phyloP scores from a whole-genome alignment of 306 rosid genomes.

The Medicago lupulina region DNA sequence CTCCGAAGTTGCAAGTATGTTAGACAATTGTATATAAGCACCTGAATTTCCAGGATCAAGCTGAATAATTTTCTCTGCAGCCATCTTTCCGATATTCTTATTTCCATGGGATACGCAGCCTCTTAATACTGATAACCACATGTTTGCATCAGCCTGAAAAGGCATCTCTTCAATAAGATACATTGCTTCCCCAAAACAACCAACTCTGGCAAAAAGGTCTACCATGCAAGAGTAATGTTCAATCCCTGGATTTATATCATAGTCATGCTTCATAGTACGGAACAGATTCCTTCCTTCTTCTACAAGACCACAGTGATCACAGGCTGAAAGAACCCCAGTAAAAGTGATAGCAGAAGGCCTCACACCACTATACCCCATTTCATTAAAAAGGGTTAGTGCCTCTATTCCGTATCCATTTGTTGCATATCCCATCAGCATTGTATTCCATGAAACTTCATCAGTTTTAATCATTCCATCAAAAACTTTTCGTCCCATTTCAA shows the following conservation, averaged over 20 bases:
- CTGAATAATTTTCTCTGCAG: constrained; percentile 62
- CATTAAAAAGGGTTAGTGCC: constrained; percentile 62
- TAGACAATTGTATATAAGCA: constrained; percentile 77
- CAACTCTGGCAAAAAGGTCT: constrained; percentile 73
- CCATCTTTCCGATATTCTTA: constrained; percentile 60
- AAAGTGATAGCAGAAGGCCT: constrained; percentile 69
- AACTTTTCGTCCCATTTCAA: constrained; percentile 55
- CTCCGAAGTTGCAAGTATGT: constrained; percentile 63
- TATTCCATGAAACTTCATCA: constrained; percentile 79
- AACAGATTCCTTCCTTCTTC: constrained; percentile 75
- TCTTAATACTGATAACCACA: constrained; percentile 75
- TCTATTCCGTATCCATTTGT: constrained; percentile 79
- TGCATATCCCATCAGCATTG: constrained; percentile 84
- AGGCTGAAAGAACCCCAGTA: constrained; percentile 72
- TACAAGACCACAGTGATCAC: constrained; percentile 74
- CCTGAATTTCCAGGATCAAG: constrained; percentile 68
- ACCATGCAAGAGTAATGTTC: constrained; percentile 81
- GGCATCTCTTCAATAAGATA: constrained; percentile 64
- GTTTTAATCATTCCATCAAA: constrained; percentile 63
- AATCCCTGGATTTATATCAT: constrained; percentile 57
- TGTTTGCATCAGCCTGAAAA: constrained; percentile 65
- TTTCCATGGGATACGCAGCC: constrained; percentile 71
- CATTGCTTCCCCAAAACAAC: constrained; percentile 68
- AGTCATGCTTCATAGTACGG: constrained; percentile 54
- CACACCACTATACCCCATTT: constrained; percentile 63